Evolutionary conservation across 1,139 yeast species (phyloP).

Genomic region (Citeromyces siamensis): DNA sequence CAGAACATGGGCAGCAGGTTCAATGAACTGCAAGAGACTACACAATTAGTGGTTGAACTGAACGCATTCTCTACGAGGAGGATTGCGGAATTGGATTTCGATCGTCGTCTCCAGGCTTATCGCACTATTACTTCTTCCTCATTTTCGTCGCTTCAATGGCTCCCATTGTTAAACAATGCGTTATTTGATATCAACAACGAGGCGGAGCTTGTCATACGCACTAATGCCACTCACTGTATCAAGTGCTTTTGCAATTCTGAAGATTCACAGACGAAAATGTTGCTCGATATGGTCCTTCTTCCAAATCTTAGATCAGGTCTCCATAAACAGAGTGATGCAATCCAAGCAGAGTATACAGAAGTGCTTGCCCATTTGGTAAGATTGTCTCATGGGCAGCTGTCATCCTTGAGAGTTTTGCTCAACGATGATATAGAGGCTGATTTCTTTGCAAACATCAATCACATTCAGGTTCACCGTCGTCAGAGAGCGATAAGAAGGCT

Average conservation of each 20-base stretch:
- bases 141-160: conserved; percentile 56
- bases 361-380: conserved; percentile 55
- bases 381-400: conserved; percentile 25
- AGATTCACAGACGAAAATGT: conserved; percentile 21
- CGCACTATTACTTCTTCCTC: conserved; percentile 45
- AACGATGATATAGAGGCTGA: conserved; percentile 75
- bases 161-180: conserved; percentile 58
- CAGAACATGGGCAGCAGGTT: conserved; percentile 44
- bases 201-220: conserved; percentile 70
- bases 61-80: conserved; percentile 57
- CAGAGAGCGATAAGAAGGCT: conserved; percentile 69
- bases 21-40: conserved; percentile 29
- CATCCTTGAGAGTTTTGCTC: conserved; percentile 42
- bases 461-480: conserved; percentile 79
- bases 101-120: conserved; percentile 58
- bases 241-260: conserved; percentile 43
- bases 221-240: conserved; percentile 61
- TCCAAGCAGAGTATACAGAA: conserved; percentile 60
- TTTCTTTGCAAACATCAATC: conserved; percentile 70
- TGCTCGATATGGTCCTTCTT: conserved; percentile 44
- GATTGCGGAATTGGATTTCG: conserved; percentile 72
- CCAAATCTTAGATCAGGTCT: conserved; percentile 64
- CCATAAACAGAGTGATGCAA: conserved; percentile 46
- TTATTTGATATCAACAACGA: conserved; percentile 67
- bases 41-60: conserved; percentile 43